These are phyloP conservation scores for Rutstroemia sydowiana DNA, from an alignment of 2,329 filamentous ascomycete species.

Conservation along the genomic window DNA sequence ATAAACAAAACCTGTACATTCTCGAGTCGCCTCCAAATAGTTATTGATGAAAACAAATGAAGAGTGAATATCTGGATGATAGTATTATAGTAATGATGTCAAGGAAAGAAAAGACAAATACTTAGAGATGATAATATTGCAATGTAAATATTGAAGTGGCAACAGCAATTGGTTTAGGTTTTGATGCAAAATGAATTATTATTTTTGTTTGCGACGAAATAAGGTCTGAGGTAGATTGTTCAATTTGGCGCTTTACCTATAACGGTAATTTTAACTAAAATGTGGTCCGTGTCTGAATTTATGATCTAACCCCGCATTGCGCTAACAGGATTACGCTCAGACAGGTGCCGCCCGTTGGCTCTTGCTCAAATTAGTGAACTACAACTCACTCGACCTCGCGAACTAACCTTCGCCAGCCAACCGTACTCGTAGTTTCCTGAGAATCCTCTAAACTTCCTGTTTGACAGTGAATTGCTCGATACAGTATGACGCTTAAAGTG, in stretches of 20 bases:
- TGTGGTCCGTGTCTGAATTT: background rate
- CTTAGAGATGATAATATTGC: no score
- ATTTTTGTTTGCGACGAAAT: background rate
- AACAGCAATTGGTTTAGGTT: background rate
- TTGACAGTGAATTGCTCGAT: no score
- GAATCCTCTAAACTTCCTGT: background rate
- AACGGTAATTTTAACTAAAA: constrained; percentile 1
- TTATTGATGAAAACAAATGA: no score
- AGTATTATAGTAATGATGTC: no score
- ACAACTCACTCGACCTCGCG: background rate
- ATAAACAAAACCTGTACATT: background rate
- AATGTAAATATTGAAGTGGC: background rate
- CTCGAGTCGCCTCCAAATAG: background rate
- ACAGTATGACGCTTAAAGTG: no score
- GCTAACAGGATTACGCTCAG: constrained; percentile 5
- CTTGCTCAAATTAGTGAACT: background rate
- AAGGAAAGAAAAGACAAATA: no score
- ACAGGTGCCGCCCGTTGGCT: background rate
- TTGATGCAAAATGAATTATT: background rate
- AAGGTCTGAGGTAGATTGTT: background rate
- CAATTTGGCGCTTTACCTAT: background rate
- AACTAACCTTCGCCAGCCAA: background rate
- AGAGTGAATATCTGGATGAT: no score
- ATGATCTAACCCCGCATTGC: background rate
- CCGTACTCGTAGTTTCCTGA: background rate